Evolutionary conservation across 2,329 filamentous ascomycete genomes (phyloP).

Genomic region (Penicillium sp.): DNA sequence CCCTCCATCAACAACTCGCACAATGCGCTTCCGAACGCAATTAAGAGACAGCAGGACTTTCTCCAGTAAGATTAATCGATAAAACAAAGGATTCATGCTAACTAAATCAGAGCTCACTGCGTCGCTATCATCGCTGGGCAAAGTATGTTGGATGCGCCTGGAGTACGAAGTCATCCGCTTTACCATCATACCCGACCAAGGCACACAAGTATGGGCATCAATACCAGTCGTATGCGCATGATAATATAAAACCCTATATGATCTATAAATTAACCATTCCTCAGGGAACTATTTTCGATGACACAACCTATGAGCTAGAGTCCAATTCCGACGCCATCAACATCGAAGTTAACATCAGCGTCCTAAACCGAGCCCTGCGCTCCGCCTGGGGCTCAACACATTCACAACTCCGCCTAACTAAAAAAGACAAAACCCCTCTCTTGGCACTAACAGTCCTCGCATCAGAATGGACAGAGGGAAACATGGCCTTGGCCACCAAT

Average conservation of each 20-base stretch:
- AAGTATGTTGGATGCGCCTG: conserved; percentile 86
- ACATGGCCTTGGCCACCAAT: conserved; percentile 57
- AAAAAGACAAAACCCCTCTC: conserved; percentile 82
- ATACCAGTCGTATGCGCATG: conserved; percentile 44
- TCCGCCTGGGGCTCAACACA: conserved; percentile 79
- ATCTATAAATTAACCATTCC: neutral
- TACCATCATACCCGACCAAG: conserved; percentile 90
- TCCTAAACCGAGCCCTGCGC: conserved; percentile 85
- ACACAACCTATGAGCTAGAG: conserved; percentile 71
- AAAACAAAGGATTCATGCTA: neutral
- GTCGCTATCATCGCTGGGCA: conserved; percentile 65
- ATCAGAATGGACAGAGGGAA: conserved; percentile 39
- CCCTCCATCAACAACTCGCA: conserved; percentile 12
- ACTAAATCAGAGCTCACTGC: conserved; percentile 54
- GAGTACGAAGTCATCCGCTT: conserved; percentile 86
- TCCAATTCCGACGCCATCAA: conserved; percentile 94
- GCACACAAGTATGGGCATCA: conserved; percentile 94
- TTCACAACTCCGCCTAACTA: conserved; percentile 84
- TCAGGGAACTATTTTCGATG: conserved; percentile 81
- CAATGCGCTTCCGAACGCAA: conserved; percentile 37
- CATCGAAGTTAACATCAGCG: conserved; percentile 85
- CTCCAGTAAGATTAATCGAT: conserved; percentile 14
- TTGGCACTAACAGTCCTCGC: conserved; percentile 88
- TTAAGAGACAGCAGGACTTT: conserved; percentile 28
- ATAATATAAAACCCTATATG: neutral